These are phyloP conservation scores for Corylus heterophylla DNA, from an alignment of 306 rosid species.

Conservation along the genomic window DNA sequence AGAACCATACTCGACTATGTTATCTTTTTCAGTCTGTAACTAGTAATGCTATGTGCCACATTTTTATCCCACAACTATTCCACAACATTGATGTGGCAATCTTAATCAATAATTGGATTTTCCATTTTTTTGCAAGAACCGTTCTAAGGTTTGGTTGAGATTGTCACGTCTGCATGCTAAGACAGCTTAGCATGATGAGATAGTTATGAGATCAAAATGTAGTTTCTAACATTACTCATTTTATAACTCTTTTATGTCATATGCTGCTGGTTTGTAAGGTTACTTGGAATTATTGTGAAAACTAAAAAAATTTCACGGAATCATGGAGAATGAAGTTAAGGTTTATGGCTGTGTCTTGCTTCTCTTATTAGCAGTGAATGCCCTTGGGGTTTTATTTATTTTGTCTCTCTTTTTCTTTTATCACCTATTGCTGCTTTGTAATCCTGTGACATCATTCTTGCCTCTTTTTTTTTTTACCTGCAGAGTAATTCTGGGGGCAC, in stretches of 20 bases:
- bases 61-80: too few species aligned
- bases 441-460: not conserved
- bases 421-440: not conserved
- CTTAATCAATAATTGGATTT: too few species aligned
- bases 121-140: too few species aligned
- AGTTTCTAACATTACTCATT: too few species aligned
- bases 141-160: too few species aligned
- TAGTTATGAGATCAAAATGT: too few species aligned
- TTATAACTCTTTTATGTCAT: not conserved
- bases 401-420: not conserved
- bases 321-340: not conserved
- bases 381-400: not conserved
- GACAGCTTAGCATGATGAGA: too few species aligned
- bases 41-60: too few species aligned
- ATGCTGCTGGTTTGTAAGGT: not conserved
- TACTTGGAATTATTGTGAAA: not conserved
- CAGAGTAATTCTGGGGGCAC: slow-evolving; percentile 29
- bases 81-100: too few species aligned
- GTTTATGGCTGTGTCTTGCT: not conserved
- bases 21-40: too few species aligned
- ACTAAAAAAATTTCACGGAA: not conserved
- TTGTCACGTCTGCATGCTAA: too few species aligned
- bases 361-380: not conserved
- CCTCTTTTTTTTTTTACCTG: slow-evolving; percentile 27
- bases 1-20: not conserved